Evolutionary conservation across 1,284 basidiomycete species (phyloP).

Genomic region (Fistulina hepatica): DNA sequence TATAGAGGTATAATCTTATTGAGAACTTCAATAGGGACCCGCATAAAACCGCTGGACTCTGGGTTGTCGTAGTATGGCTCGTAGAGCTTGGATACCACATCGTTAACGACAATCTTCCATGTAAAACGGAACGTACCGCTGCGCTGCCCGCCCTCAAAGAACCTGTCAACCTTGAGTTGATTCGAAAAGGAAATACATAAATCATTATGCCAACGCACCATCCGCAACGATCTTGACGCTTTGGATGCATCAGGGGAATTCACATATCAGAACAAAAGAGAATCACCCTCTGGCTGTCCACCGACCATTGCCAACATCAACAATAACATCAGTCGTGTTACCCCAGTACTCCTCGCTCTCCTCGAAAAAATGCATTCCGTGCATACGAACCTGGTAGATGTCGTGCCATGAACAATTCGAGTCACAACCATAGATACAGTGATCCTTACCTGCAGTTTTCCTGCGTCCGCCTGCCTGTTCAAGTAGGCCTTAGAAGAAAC

Average conservation of each 20-base stretch:
- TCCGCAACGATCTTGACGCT: constrained; percentile 89
- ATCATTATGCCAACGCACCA: constrained; percentile 32
- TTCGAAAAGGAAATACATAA: neutral
- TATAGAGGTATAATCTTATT: constrained; percentile 57
- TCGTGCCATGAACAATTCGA: constrained; percentile 3
- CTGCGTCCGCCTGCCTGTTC: constrained; percentile 45
- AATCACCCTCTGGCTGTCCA: too few relatives aligned
- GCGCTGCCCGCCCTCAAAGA: constrained; percentile 83
- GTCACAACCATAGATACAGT: constrained; percentile 1
- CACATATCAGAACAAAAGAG: too few relatives aligned
- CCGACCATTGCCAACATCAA: constrained; percentile 44
- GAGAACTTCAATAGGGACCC: constrained; percentile 54
- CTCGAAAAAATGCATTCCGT: constrained; percentile 63
- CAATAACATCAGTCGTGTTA: constrained; percentile 45
- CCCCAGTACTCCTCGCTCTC: constrained; percentile 73
- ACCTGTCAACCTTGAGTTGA: constrained; percentile 31
- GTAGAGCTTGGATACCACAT: constrained; percentile 41
- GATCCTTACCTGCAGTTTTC: constrained; percentile 50
- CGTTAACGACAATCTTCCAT: constrained; percentile 2
- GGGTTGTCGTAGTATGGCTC: constrained; percentile 79
- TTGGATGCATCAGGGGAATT: too few relatives aligned
- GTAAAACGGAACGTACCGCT: constrained; percentile 46
- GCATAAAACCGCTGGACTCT: constrained; percentile 66
- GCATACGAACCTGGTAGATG: constrained; percentile 47
- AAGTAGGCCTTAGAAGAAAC: neutral